Evolutionary conservation across 345 rosid genomes (phyloP).

Genomic region (Chamaenerion angustifolium): DNA sequence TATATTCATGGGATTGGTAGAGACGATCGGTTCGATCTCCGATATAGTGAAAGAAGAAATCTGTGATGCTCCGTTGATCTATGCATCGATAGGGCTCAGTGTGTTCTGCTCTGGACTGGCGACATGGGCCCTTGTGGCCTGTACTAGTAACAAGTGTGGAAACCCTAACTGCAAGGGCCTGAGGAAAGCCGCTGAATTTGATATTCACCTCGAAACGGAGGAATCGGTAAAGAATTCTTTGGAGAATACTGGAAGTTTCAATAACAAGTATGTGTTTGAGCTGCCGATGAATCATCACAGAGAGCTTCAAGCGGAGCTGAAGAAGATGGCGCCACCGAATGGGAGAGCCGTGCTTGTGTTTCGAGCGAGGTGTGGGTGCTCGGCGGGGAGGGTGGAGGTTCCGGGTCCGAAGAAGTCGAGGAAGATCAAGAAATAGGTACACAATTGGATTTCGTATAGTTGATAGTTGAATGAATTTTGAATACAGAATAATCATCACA

Average conservation of each 20-base stretch:
- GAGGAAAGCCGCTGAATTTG: constrained; percentile 62
- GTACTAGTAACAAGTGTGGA: constrained; percentile 18
- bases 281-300: constrained; percentile 23
- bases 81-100: constrained; percentile 5
- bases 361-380: constrained; percentile 18
- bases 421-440: constrained; percentile 27
- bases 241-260: constrained; percentile 25
- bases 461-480: background rate
- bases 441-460: background rate
- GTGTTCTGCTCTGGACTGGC: constrained; percentile 9
- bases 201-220: constrained; percentile 85
- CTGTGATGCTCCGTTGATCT: constrained; percentile 8
- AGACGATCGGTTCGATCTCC: background rate
- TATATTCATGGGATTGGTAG: constrained; percentile 2
- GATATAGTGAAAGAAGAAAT: constrained; percentile 6
- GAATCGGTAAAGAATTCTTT: constrained; percentile 62
- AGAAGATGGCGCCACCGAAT: constrained; percentile 13
- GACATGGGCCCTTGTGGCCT: constrained; percentile 7
- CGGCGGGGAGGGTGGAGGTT: constrained; percentile 73
- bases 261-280: constrained; percentile 43
- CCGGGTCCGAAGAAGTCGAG: constrained; percentile 64
- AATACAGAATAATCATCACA: no score
- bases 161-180: constrained; percentile 79
- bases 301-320: constrained; percentile 13
- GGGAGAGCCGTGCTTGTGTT: constrained; percentile 13